A percentile compares a stretch with the other conserved stretches of the same genome.
Conservation (phyloP, 1,284 basidiomycete genomes). For the Boletus smithii region DNA sequence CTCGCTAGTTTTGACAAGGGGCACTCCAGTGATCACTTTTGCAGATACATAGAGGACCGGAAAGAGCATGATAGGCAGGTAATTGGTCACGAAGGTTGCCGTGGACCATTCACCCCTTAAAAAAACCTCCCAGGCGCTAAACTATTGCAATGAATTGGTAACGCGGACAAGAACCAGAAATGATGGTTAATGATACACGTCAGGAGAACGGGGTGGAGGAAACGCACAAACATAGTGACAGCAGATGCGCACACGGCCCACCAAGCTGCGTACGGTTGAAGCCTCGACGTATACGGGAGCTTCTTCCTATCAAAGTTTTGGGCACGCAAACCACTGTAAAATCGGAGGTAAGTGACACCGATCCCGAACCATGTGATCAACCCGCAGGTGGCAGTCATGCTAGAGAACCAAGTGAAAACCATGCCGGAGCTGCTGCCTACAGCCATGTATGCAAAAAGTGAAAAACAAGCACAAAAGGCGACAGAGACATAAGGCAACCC, state of each 20-base stretch:
- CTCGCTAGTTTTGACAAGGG: slow-evolving; percentile 38
- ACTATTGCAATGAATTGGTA: slow-evolving; percentile 19
- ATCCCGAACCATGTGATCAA: slow-evolving; percentile 65
- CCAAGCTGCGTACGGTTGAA: slow-evolving; percentile 50
- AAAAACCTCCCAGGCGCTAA: slow-evolving; percentile 44
- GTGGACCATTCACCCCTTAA: slow-evolving; percentile 36
- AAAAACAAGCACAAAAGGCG: slow-evolving; percentile 47
- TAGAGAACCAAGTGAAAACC: slow-evolving; percentile 56
- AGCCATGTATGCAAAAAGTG: slow-evolving; percentile 49
- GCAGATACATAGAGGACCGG: slow-evolving; percentile 50
- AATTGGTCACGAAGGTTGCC: slow-evolving; percentile 45
- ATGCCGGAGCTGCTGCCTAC: slow-evolving; percentile 46
- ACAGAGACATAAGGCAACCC: slow-evolving; percentile 61
- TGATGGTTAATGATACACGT: background rate
- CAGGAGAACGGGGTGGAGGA: background rate
- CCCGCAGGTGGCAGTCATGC: slow-evolving; percentile 42
- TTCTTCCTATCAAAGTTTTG: slow-evolving; percentile 50
- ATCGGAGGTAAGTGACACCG: slow-evolving; percentile 57
- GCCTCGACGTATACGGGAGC: slow-evolving; percentile 46
- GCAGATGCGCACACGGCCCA: slow-evolving; percentile 36
- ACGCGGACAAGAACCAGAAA: background rate
- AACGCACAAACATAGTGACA: slow-evolving; percentile 39
- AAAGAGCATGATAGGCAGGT: slow-evolving; percentile 58
- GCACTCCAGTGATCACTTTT: slow-evolving; percentile 38
- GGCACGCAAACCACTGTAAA: slow-evolving; percentile 51